A percentile compares a stretch with the other conserved stretches of the same genome.
Evolutionary conservation across 306 rosid species (phyloP).

Genomic region (Gleditsia sinensis): DNA sequence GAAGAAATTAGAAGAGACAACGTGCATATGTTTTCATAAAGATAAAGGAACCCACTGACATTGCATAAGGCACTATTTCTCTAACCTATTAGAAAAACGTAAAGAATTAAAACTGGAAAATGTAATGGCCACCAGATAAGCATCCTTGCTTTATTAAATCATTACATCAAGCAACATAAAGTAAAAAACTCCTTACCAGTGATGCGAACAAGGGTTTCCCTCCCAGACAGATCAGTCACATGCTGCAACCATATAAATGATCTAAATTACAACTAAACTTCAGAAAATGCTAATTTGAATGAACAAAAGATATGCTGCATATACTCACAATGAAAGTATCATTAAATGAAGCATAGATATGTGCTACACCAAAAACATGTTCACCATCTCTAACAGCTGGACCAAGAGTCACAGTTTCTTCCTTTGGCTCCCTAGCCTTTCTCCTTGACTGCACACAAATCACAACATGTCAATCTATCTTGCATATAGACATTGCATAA

Average conservation of each 20-base stretch:
- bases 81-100: background rate
- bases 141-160: background rate
- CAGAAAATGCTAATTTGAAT: background rate
- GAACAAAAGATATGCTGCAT: background rate
- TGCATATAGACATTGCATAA: background rate
- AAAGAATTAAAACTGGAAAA: background rate
- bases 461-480: background rate
- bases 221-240: slow-evolving; percentile 81
- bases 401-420: slow-evolving; percentile 83
- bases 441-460: slow-evolving; percentile 51
- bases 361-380: slow-evolving; percentile 82
- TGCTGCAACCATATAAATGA: slow-evolving; percentile 52
- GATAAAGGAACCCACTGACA: background rate
- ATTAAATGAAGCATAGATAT: slow-evolving; percentile 80
- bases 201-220: slow-evolving; percentile 82
- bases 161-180: background rate
- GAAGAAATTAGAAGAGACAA: too few relatives aligned
- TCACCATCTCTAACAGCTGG: slow-evolving; percentile 89
- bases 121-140: background rate
- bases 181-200: slow-evolving; percentile 52
- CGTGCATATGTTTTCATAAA: background rate
- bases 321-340: slow-evolving; percentile 82
- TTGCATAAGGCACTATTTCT: background rate
- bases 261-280: background rate
- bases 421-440: slow-evolving; percentile 89